phyloP scores from a whole-genome alignment of 1,284 basidiomycete species.

The Ceratobasidium theobromae region DNA sequence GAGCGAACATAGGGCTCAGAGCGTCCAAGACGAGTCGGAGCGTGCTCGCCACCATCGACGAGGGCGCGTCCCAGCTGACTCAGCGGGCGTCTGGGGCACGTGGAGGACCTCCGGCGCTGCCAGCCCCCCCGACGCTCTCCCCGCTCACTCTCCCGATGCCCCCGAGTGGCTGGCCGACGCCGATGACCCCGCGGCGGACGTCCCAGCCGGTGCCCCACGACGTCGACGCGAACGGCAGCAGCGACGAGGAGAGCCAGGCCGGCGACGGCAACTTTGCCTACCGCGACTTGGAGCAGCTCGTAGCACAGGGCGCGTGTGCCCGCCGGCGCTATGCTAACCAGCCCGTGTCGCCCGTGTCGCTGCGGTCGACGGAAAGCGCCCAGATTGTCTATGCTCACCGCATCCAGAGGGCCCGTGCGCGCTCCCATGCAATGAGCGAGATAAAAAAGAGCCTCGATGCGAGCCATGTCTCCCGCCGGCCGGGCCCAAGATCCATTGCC shows the following conservation, averaged over 20 bases:
- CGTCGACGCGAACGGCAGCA: neutral
- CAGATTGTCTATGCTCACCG: slow-evolving; percentile 16
- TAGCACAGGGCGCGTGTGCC: neutral
- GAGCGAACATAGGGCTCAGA: neutral
- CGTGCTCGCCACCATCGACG: slow-evolving; percentile 17
- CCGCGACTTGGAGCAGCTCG: too few relatives aligned
- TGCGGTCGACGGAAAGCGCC: too few relatives aligned
- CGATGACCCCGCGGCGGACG: neutral
- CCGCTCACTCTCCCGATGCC: neutral
- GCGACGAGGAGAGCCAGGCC: neutral
- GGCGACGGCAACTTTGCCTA: neutral
- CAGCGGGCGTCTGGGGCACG: neutral
- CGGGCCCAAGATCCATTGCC: slow-evolving; percentile 5
- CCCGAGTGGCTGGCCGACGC: neutral
- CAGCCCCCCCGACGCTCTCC: neutral
- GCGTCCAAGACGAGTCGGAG: slow-evolving; percentile 19
- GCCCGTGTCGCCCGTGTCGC: too few relatives aligned
- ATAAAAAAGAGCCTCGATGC: slow-evolving; percentile 15
- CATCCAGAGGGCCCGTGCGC: slow-evolving; percentile 9
- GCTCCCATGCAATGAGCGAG: slow-evolving; percentile 4
- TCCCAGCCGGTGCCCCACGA: neutral
- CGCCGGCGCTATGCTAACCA: too few relatives aligned
- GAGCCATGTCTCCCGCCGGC: neutral
- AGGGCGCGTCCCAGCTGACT: neutral
- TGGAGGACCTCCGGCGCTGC: slow-evolving; percentile 2